phyloP scores from a whole-genome alignment of 2,329 filamentous ascomycete species.

The Diaporthe velutina region DNA sequence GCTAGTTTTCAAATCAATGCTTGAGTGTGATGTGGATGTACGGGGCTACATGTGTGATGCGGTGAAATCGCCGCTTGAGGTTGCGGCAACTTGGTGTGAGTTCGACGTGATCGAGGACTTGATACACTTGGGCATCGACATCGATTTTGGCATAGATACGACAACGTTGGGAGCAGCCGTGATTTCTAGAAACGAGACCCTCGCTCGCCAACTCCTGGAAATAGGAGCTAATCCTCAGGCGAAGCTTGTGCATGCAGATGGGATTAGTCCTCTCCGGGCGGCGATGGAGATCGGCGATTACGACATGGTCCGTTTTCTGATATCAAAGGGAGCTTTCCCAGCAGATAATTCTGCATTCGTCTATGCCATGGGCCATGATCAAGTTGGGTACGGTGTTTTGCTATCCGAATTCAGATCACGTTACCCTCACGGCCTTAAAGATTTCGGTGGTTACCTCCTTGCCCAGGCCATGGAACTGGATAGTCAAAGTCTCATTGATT shows the following conservation, averaged over 20 bases:
- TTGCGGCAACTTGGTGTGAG: neutral
- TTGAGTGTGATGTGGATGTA: neutral
- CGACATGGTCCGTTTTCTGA: neutral
- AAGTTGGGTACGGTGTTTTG: neutral
- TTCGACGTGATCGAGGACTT: neutral
- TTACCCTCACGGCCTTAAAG: neutral
- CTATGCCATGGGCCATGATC: neutral
- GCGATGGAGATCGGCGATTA: neutral
- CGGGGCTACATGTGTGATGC: no score
- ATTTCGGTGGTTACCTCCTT: neutral
- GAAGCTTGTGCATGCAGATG: fast-evolving
- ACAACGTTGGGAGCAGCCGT: constrained; percentile 1
- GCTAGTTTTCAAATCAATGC: neutral
- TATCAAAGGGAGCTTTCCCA: neutral
- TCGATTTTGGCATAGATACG: neutral
- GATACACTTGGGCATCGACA: neutral
- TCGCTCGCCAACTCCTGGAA: neutral
- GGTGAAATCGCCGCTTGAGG: neutral
- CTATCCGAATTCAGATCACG: neutral
- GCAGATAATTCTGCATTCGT: neutral
- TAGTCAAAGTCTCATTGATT: neutral
- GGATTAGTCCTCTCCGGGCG: neutral
- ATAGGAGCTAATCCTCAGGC: neutral
- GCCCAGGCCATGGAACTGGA: neutral
- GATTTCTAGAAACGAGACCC: neutral